Base-by-base conservation (phyloP, 805 yeast species). In the Dipodascus albidus region DNA sequence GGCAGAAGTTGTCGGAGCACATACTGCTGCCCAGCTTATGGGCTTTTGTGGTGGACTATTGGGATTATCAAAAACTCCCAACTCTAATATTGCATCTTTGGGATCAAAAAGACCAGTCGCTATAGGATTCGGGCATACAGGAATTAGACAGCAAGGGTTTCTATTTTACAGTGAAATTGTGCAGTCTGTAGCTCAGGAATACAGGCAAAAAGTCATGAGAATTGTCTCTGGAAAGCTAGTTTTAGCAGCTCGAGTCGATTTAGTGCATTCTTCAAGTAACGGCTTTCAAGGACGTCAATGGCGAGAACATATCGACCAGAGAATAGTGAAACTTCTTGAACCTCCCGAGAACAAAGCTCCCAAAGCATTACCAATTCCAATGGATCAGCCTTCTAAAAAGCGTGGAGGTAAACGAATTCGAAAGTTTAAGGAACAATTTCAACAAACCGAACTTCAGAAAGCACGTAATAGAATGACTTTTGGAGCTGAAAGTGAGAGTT, bases 401-500 rank as follows among this genome's bases (percentile, higher is more conserved):
- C 74, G 99, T 60, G 97, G 95, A 1, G 99, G 99, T 0, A 73
- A 81, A 58, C 71, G 91, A 53, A 76, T 85, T 59, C 74, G 96
- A 51, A 89, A 88, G 67, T 77, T 80, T 71, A 88, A 87, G 66
- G 86, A 88, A 63, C 81, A 86, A 62, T 82, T 84, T 68, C 83
- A 82, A 61, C 76, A 85, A 75, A 83, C 96, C 0, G 95, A 89
- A 53, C 65, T 86, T 48, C 81, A 89, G 35, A 83, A 81, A 58
- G 85, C 95, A 2, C 96, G 87, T 62, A 89, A 91, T 64, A 79
- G 85, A 62, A 76, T 90, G 79, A 84, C 76, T 47, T 90, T 91
- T 69, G 96, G 95, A 3, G 77, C 82, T 60, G 73, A 75, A 57
- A 96, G 87, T 63, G 79, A 75, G 20, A 75, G 82, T 1, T 70